These are phyloP conservation scores for Metschnikowia arizonensis DNA, from an alignment of 805 yeast genomes.

Conservation along the genomic window DNA sequence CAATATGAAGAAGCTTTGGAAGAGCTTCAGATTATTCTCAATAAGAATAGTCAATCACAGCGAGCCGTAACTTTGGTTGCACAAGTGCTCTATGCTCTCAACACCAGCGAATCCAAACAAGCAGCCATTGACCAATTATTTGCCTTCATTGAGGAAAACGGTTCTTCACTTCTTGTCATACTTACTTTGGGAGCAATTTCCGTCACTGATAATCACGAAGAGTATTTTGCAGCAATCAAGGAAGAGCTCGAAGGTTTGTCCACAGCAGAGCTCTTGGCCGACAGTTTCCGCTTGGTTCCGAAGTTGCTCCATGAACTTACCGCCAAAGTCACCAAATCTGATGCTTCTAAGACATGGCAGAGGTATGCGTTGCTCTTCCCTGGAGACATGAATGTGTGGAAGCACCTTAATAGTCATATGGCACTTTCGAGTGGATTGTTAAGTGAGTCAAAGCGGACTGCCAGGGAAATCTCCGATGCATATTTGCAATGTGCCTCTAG, in stretches of 20 bases:
- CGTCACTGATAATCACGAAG: conserved; percentile 55
- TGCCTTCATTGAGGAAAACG: conserved; percentile 56
- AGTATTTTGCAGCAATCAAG: conserved; percentile 58
- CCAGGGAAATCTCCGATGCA: conserved; percentile 49
- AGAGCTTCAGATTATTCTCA: conserved; percentile 61
- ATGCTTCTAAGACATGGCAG: conserved; percentile 48
- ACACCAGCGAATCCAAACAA: conserved; percentile 69
- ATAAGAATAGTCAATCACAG: conserved; percentile 50
- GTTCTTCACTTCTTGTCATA: conserved; percentile 63
- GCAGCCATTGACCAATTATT: conserved; percentile 84
- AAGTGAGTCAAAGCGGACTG: conserved; percentile 46
- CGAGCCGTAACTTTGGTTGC: conserved; percentile 69
- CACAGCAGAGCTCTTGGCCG: conserved; percentile 45
- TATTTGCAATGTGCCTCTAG: conserved; percentile 46
- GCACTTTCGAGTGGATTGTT: conserved; percentile 56
- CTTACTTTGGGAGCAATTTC: conserved; percentile 78
- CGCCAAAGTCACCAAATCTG: conserved; percentile 29
- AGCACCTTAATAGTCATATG: conserved; percentile 49
- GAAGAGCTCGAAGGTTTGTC: conserved; percentile 59
- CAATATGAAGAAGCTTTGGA: conserved; percentile 64
- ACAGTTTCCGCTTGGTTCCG: conserved; percentile 54
- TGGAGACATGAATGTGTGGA: conserved; percentile 65
- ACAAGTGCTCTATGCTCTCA: conserved; percentile 73
- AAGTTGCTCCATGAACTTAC: conserved; percentile 51
- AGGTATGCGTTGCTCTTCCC: conserved; percentile 75